Percentiles rank a stretch among this genome's conserved stretches.
phyloP scores from a whole-genome alignment of 768 basidiomycete genomes.

The Trametes gibbosa region DNA sequence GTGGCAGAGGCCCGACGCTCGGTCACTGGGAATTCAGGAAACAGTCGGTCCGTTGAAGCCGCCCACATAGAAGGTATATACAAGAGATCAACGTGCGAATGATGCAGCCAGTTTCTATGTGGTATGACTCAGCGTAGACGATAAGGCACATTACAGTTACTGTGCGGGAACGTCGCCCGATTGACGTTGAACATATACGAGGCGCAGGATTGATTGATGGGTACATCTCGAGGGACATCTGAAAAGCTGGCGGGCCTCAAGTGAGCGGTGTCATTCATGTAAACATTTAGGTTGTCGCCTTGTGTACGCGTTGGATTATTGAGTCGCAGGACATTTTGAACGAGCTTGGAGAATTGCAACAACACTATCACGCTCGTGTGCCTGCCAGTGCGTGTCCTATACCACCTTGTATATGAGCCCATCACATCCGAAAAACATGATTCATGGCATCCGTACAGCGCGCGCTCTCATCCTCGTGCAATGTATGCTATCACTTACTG shows the following conservation, averaged over 20 bases:
- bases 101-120: no score
- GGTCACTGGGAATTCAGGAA: neutral
- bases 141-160: no score
- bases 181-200: no score
- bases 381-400: slow-evolving; percentile 31
- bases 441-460: slow-evolving; percentile 33
- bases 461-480: no score
- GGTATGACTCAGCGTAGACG: no score
- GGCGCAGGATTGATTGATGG: no score
- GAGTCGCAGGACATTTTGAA: slow-evolving; percentile 6
- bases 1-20: no score
- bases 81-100: no score
- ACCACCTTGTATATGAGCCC: slow-evolving; percentile 29
- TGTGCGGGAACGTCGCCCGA: no score
- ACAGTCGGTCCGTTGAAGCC: neutral
- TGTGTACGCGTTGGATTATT: neutral
- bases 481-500: neutral
- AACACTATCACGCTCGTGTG: slow-evolving; percentile 31
- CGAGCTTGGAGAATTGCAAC: slow-evolving; percentile 27
- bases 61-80: no score
- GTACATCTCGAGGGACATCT: no score
- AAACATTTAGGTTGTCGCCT: neutral
- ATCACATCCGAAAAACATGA: slow-evolving; percentile 26
- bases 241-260: no score
- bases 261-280: neutral